Conservation (phyloP, 2,329 filamentous ascomycete species). For the Aspergillus cejpii region DNA sequence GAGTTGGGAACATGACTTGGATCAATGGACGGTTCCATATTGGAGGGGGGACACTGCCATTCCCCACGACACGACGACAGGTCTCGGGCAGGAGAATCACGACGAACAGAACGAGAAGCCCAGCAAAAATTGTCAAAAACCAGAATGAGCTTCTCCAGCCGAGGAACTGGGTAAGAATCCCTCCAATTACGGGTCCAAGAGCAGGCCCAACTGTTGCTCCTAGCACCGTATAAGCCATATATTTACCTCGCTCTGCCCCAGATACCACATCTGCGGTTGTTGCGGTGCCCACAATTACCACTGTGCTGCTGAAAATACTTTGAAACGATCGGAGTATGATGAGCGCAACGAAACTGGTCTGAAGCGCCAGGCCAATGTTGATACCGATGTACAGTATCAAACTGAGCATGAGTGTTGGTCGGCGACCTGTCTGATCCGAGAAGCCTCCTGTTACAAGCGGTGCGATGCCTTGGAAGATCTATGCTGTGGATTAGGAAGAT, state of each 20-base stretch:
- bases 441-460: conserved; percentile 29
- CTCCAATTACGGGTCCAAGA: conserved; percentile 29
- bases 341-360: conserved; percentile 25
- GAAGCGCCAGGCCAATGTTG: conserved; percentile 29
- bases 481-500: not conserved
- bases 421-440: conserved; percentile 28
- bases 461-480: conserved; percentile 24
- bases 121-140: conserved; percentile 26
- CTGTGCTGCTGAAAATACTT: conserved; percentile 24
- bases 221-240: conserved; percentile 24
- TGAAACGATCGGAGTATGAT: conserved; percentile 29
- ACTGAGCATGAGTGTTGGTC: conserved; percentile 25
- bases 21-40: conserved; percentile 10
- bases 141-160: conserved; percentile 30
- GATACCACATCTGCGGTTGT: conserved; percentile 29
- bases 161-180: conserved; percentile 19
- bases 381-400: conserved; percentile 27
- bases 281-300: conserved; percentile 26
- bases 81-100: conserved; percentile 26
- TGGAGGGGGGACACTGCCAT: conserved; percentile 21
- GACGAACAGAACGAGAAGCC: conserved; percentile 13
- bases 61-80: conserved; percentile 28
- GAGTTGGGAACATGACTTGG: conserved; percentile 1
- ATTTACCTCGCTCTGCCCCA: conserved; percentile 27
- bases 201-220: conserved; percentile 22